Conservation (phyloP, 2,329 filamentous ascomycete genomes). For the Sporothrix sp. region DNA sequence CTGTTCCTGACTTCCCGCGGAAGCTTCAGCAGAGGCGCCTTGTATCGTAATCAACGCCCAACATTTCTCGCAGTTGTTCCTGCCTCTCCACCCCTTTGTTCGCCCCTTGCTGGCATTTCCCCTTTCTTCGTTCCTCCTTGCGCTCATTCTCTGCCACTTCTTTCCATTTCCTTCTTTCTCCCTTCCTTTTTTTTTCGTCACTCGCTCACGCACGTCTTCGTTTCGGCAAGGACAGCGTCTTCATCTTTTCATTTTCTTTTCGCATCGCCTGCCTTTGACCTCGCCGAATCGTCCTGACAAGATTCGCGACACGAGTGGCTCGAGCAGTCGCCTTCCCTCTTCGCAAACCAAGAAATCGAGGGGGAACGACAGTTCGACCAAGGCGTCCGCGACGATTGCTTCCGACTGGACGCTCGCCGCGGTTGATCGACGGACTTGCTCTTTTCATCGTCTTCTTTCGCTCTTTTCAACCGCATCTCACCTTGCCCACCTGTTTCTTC, state of each 20-base stretch:
- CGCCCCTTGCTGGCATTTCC: not conserved
- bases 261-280: not conserved
- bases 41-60: conserved; percentile 9
- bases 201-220: conserved; percentile 9
- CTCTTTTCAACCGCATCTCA: not conserved
- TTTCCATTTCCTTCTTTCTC: not conserved
- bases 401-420: no score
- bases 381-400: not conserved
- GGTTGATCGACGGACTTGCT: no score
- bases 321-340: not conserved
- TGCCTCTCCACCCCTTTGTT: not conserved
- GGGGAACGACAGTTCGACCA: not conserved
- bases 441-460: not conserved
- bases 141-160: not conserved
- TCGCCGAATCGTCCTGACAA: conserved; percentile 3
- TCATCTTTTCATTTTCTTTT: not conserved
- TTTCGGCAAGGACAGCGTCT: conserved; percentile 9
- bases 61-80: conserved; percentile 1
- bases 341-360: not conserved
- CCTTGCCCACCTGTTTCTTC: no score
- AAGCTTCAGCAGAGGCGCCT: no score
- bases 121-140: not conserved
- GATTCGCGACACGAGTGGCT: not conserved
- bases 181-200: conserved; percentile 4
- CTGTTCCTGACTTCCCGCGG: no score